Base-by-base conservation (phyloP, 2,329 filamentous ascomycete genomes). In the Monilinia vaccinii-corymbosi region DNA sequence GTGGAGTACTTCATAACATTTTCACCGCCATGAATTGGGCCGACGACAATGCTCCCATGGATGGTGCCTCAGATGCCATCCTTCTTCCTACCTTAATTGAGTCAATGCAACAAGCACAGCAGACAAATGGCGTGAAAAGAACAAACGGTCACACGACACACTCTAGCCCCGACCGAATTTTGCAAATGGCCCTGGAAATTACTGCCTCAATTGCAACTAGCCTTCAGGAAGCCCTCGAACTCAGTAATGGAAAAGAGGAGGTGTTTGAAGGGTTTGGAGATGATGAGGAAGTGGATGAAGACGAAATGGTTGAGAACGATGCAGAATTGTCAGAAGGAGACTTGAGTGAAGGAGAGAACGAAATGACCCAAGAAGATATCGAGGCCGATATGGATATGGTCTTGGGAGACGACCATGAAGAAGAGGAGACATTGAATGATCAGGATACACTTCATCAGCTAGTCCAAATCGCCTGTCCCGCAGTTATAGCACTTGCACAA, bases 351-450 rank as follows among this genome's bases (percentile, higher is more conserved):
- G 72, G 71, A 2, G 73, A 72, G 14, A 72, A 74, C 32, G 76
- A 80, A 60, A 82, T 83, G 77, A 76, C 79, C 56, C 74, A 80
- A 31, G 81, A 81, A 55, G 80, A 80, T 53, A 79, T 86, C 62
- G 77, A 82, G 61, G 82, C 80, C 32, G 85, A 88, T 67, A 85
- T 88, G 81, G 83, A 83, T 4, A 77, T 81, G 72, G 83, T 88
- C 2, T 81, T 81, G 0, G 82, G 80, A 3, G 71, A 72, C 49
- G 75, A 52, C 11, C 62, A 65, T 21, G 75, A 76, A 9, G 74
- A 73, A 23, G 75, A 77, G 32, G 74, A 76, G n/a, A 67, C 72
- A 4, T 31, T 64, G 47, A 60, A 66, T 55, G 61, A 67, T 44
- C 62, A 68, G 59, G 53, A 65, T 25, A 69, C 67, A 45, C 65